Evolutionary conservation across 2,329 filamentous ascomycete species (phyloP), one percentile per base, ranked within the genome.

Genomic region (Alternaria metachromatica): DNA sequence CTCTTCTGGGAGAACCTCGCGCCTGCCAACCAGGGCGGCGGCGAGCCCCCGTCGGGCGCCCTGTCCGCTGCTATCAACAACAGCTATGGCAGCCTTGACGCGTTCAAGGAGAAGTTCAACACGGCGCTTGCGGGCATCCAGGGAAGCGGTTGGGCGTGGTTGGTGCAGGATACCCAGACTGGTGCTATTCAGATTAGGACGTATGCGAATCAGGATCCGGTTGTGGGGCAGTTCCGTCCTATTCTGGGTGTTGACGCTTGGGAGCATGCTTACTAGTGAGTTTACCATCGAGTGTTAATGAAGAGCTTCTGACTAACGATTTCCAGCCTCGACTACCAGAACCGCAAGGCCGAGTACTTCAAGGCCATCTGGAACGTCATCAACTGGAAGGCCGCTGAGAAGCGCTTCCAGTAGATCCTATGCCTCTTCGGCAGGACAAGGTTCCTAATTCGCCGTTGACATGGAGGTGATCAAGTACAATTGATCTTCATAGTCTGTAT

Each of bases 311-410:
- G 2, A 18, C 58, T 65, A 55, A 62, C 43, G 0, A 3, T 48
- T 5, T 26, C 21, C 11, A 30, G 59, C 84, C 87, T 97, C 66
- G 93, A 97, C 85, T 97, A 97, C 84, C 88, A 97, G 88, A 97
- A 97, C 87, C 90, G 93, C 82, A 97, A 97, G 89, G 94, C 91
- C 62, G 94, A 97, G 85, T 97, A 97, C 87, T 97, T 97, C 83
- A 88, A 88, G 75, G 93, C 93, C 63, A 91, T 97, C 80, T 97
- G 94, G 94, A 92, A 97, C 72, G 94, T 97, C 54, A 85, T 97
- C 81, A 97, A 97, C 89, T 97, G 94, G 94, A 93, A 94, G 88
- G 88, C 91, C 30, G 94, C 93, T 48, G 90, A 92, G 80, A 89
- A 90, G 86, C 88, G 93, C 69, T 93, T 93, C 77, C 81, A 84